These are phyloP conservation scores for Wickerhamomyces pijperi DNA, from an alignment of 805 yeast genomes.

Conservation along the genomic window DNA sequence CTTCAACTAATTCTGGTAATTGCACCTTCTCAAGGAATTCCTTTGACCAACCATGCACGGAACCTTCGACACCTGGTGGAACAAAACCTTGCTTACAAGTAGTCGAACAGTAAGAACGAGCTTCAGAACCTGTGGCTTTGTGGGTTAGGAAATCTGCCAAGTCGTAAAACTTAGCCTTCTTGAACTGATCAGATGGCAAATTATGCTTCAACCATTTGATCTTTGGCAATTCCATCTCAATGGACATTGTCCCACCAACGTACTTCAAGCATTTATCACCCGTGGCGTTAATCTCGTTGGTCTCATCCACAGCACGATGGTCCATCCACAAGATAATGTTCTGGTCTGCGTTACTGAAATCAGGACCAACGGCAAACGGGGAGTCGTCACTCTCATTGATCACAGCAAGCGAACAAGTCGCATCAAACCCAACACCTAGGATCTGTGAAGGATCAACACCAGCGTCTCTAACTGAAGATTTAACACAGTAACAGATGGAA, in stretches of 20 bases:
- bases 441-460: conserved; percentile 58
- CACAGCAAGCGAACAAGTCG: conserved; percentile 90
- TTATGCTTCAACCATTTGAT: conserved; percentile 91
- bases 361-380: conserved; percentile 89
- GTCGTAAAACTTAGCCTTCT: conserved; percentile 72
- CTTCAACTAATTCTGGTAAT: conserved; percentile 65
- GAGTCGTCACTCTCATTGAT: conserved; percentile 50
- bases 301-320: conserved; percentile 82
- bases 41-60: conserved; percentile 80
- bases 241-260: conserved; percentile 96
- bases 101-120: conserved; percentile 80
- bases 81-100: conserved; percentile 95
- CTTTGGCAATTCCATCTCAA: conserved; percentile 97
- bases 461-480: conserved; percentile 61
- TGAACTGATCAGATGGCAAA: conserved; percentile 51
- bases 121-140: conserved; percentile 79
- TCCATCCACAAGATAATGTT: conserved; percentile 97
- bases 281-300: conserved; percentile 70
- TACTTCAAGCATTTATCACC: conserved; percentile 72
- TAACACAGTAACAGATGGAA: conserved; percentile 73
- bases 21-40: conserved; percentile 63
- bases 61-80: conserved; percentile 85
- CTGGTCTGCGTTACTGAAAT: conserved; percentile 59
- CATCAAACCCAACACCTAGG: conserved; percentile 90
- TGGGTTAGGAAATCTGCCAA: conserved; percentile 86